phyloP scores from a whole-genome alignment of 2,329 filamentous ascomycete species.

The Aureobasidium sp. region DNA sequence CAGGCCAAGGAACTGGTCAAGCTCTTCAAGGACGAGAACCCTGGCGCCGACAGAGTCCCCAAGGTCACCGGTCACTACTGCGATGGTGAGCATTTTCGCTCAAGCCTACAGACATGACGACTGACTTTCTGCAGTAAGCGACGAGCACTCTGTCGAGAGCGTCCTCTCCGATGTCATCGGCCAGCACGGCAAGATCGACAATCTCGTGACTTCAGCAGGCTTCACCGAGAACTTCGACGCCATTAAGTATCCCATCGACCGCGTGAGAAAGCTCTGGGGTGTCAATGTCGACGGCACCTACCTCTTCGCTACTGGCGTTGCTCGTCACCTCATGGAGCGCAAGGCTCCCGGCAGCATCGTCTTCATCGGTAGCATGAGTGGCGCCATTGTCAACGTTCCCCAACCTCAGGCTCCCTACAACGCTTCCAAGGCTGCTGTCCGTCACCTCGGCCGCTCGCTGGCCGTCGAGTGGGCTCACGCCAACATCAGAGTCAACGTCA shows the following conservation, averaged over 20 bases:
- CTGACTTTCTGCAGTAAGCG: constrained; percentile 49
- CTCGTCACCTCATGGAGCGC: constrained; percentile 80
- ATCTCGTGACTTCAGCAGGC: constrained; percentile 90
- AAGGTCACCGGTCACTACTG: constrained; percentile 85
- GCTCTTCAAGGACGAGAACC: constrained; percentile 72
- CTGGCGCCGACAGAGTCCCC: constrained; percentile 65
- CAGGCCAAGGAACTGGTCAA: constrained; percentile 69
- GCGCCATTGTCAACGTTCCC: constrained; percentile 87
- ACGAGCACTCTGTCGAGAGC: constrained; percentile 67
- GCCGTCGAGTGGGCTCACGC: constrained; percentile 90
- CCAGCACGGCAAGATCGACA: constrained; percentile 74
- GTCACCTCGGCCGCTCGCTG: constrained; percentile 78
- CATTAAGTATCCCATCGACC: constrained; percentile 81
- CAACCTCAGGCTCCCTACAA: constrained; percentile 94
- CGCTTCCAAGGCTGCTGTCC: constrained; percentile 82
- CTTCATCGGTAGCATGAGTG: constrained; percentile 94
- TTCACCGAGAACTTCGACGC: constrained; percentile 96
- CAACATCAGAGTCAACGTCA: constrained; percentile 88
- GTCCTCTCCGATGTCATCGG: constrained; percentile 63
- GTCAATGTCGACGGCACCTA: constrained; percentile 94
- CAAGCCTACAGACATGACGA: background rate
- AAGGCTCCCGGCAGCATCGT: constrained; percentile 78
- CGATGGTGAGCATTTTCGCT: constrained; percentile 41
- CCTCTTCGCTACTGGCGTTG: constrained; percentile 75
- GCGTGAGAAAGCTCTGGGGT: constrained; percentile 86